Evolutionary conservation across 257 asterid species (phyloP), one percentile per base, ranked within the genome.

Genomic region (Scutellaria galericulata): DNA sequence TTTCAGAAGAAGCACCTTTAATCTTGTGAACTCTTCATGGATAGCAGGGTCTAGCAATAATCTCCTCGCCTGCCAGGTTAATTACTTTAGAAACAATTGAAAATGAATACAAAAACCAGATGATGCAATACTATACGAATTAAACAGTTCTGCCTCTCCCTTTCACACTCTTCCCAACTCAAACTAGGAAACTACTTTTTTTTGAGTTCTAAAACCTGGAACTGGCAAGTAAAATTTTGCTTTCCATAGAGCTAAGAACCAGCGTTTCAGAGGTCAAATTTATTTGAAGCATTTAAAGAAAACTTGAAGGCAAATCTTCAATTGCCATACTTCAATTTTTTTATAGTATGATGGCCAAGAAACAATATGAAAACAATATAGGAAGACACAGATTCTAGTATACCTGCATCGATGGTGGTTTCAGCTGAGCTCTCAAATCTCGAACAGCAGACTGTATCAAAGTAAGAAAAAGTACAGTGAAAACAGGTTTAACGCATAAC

Each of bases 321-420:
- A 59, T 63, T 57, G 55, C 44, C 20, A 46, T 24, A 58, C 39
- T 56, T 70, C 45, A 40, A 15, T 37, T 55, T 74, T 68, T 35
- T 7, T 7, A 35, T 18, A 48, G 56, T 53, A 18, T 58, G 51
- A 73, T 22, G 53, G 27, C 22, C 63, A 70, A 6, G 57, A 37
- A 62, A 20, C 40, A 61, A 67, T 40, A 66, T 41, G 57, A 58
- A 52, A 68, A 42, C 27, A 52, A 57, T 27, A 27, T 10, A 53
- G 55, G 7, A 63, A 56, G 53, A 7, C 55, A 12, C 53, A 57
- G 40, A 59, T 68, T 47, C 53, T 20, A 61, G 41, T 41, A 51
- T 83, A 94, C 98, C 98, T 95, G 98, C 93, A 95, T 86, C n/a
- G 98, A 95, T 42, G 97, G 96, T 27, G 98, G 99, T 84, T 92